These are phyloP conservation scores for Tolypocladium album DNA, from an alignment of 2,329 filamentous ascomycete species.

Conservation along the genomic window DNA sequence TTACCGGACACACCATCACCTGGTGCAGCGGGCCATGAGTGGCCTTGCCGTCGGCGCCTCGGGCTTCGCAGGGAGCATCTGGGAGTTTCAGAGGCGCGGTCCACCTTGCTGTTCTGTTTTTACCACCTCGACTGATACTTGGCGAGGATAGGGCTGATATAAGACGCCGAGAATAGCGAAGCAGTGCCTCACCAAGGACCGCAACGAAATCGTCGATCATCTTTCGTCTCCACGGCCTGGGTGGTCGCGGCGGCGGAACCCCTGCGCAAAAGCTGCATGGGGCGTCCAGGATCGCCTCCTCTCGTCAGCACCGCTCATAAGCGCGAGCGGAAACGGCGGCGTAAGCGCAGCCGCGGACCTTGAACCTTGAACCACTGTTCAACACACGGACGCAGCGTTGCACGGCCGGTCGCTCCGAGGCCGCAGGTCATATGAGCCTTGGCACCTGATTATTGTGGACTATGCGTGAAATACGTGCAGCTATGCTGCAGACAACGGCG, in stretches of 20 bases:
- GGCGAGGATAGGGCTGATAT: background rate
- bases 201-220: background rate
- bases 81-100: background rate
- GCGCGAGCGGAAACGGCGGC: slow-evolving; percentile 1
- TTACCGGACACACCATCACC: background rate
- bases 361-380: background rate
- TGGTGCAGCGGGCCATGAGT: background rate
- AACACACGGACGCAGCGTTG: background rate
- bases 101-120: background rate
- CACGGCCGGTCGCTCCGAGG: background rate
- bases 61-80: background rate
- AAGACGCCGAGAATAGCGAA: background rate
- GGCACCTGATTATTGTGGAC: background rate
- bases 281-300: background rate
- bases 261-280: background rate
- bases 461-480: background rate
- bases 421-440: background rate
- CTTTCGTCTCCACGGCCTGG: background rate
- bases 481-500: background rate
- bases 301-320: slow-evolving; percentile 3
- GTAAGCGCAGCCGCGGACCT: background rate
- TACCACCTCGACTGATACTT: background rate
- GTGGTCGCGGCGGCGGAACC: background rate
- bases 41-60: background rate
- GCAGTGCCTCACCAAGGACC: background rate